These are phyloP conservation scores for Diaporthe amygdali DNA, from an alignment of 2,329 filamentous ascomycete genomes.

Conservation along the genomic window DNA sequence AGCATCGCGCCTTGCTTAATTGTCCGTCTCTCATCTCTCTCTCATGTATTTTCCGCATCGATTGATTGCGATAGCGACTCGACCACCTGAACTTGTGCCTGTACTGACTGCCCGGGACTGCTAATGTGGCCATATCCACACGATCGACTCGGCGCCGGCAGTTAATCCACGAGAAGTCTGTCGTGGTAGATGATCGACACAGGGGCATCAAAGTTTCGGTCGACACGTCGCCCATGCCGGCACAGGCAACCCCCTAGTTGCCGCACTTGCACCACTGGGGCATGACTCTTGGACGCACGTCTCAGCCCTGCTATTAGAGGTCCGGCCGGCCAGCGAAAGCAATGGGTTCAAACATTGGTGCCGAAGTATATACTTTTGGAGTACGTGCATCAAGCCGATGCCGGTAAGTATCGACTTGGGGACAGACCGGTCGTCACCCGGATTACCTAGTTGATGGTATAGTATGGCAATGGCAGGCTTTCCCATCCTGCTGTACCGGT, in stretches of 20 bases:
- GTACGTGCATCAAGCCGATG: background rate
- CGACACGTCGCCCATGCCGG: background rate
- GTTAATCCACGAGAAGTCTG: background rate
- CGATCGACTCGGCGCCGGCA: background rate
- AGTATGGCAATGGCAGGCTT: too few species aligned
- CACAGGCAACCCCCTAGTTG: slow-evolving; percentile 5
- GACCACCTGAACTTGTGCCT: background rate
- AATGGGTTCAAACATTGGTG: slow-evolving; percentile 11
- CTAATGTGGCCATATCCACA: background rate
- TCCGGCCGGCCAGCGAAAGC: background rate
- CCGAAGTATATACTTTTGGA: background rate
- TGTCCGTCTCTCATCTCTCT: background rate
- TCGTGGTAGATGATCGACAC: background rate
- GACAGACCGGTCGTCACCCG: background rate
- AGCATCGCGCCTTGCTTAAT: background rate
- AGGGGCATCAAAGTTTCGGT: background rate
- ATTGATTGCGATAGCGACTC: background rate
- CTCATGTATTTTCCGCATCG: background rate
- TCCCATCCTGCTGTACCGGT: too few species aligned
- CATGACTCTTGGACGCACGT: slow-evolving; percentile 15
- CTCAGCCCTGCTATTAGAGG: slow-evolving; percentile 7
- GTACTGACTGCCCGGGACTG: background rate
- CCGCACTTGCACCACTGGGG: background rate
- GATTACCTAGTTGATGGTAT: background rate
- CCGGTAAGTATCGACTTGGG: background rate